These are phyloP conservation scores for Lippia alba DNA, from an alignment of 305 asterid species.

Conservation along the genomic window DNA sequence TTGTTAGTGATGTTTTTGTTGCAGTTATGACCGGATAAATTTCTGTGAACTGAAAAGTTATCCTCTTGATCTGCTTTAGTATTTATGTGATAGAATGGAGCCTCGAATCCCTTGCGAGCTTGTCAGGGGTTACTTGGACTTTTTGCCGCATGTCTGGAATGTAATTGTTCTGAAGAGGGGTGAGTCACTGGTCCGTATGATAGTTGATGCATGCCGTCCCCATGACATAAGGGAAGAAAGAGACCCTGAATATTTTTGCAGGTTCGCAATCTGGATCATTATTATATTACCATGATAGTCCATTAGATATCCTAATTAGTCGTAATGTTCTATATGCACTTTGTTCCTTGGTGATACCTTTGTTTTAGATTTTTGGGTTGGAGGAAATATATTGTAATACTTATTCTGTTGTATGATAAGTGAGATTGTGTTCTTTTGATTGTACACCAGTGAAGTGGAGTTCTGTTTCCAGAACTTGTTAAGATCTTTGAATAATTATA, in stretches of 20 bases:
- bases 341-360: too few relatives aligned
- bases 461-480: conserved; percentile 8
- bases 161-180: conserved; percentile 70
- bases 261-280: conserved; percentile 43
- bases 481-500: not conserved
- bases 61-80: conserved; percentile 51
- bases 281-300: not conserved
- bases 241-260: conserved; percentile 82
- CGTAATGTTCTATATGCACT: not conserved
- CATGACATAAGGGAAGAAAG: conserved; percentile 84
- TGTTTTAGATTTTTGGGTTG: not conserved
- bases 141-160: conserved; percentile 70
- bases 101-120: conserved; percentile 94
- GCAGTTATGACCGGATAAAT: not conserved
- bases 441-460: not conserved
- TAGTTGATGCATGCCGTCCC: conserved; percentile 95
- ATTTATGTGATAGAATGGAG: conserved; percentile 85
- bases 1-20: conserved; percentile 26
- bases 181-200: conserved; percentile 67
- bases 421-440: not conserved
- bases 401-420: not conserved
- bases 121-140: conserved; percentile 51
- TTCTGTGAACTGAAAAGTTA: conserved; percentile 28
- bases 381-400: not conserved
- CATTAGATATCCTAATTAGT: not conserved